phyloP scores from a whole-genome alignment of 75 land plant species.

The Pinus albicaulis region DNA sequence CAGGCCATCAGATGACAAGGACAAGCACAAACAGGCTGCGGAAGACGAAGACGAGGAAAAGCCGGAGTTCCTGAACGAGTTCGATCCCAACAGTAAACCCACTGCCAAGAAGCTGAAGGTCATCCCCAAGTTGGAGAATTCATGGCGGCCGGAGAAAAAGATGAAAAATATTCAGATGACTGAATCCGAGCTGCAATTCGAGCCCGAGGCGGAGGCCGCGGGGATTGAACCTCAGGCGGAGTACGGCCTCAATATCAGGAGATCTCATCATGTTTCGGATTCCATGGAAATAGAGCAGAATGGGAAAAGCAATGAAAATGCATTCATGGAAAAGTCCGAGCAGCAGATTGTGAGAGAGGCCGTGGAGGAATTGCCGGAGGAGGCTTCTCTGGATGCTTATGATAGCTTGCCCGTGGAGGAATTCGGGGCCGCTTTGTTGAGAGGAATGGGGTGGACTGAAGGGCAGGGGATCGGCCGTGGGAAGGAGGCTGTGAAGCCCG shows the following conservation, averaged over 20 bases:
- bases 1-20: constrained; percentile 5
- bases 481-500: constrained; percentile 44
- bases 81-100: constrained; percentile 33
- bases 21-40: neutral
- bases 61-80: constrained; percentile 52
- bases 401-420: constrained; percentile 68
- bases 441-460: constrained; percentile 84
- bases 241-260: constrained; percentile 45
- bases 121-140: constrained; percentile 56
- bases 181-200: constrained; percentile 11
- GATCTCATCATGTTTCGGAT: neutral
- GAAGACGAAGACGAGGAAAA: neutral
- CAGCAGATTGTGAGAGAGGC: constrained; percentile 41
- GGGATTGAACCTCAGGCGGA: constrained; percentile 2
- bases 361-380: constrained; percentile 58
- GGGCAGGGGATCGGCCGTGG: constrained; percentile 65
- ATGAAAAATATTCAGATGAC: constrained; percentile 44
- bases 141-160: constrained; percentile 55
- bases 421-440: constrained; percentile 69
- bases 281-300: constrained; percentile 5
- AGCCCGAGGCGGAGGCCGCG: constrained; percentile 6
- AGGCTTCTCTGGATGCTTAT: constrained; percentile 49
- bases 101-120: constrained; percentile 9
- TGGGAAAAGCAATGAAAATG: neutral
- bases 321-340: neutral